Conservation (phyloP, 768 basidiomycete species). For the Lactarius deliciosus region DNA sequence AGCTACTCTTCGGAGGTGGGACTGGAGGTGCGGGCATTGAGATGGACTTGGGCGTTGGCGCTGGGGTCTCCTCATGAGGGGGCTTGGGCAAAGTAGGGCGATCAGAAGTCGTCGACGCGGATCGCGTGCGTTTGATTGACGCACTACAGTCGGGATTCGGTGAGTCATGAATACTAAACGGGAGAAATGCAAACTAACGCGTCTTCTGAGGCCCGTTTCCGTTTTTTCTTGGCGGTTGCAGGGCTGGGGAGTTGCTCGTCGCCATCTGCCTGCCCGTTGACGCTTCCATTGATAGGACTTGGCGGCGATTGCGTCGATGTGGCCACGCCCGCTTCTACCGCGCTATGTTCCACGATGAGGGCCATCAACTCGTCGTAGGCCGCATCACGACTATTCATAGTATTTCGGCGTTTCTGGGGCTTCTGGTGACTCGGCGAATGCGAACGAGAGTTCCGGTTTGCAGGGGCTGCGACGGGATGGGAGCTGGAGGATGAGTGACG, state of each 20-base stretch:
- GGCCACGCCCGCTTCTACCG: conserved; percentile 71
- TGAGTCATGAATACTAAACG: conserved; percentile 23
- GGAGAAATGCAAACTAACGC: conserved; percentile 45
- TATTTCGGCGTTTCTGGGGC: conserved; percentile 85
- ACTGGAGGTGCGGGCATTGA: conserved; percentile 30
- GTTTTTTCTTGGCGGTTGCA: conserved; percentile 56
- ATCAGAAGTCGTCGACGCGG: conserved; percentile 70
- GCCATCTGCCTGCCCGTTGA: conserved; percentile 42
- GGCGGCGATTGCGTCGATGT: conserved; percentile 47
- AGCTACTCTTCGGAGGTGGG: conserved; percentile 30
- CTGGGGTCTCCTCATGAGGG: conserved; percentile 46
- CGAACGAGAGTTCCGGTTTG: conserved; percentile 67
- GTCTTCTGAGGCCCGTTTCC: conserved; percentile 76
- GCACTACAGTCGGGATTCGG: conserved; percentile 36
- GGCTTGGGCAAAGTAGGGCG: conserved; percentile 43
- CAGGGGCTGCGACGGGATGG: conserved; percentile 33
- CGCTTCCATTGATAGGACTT: conserved; percentile 36
- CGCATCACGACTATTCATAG: conserved; percentile 97
- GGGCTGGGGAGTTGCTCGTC: conserved; percentile 50
- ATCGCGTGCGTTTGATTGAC: conserved; percentile 73
- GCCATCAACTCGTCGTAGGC: conserved; percentile 82
- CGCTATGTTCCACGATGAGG: conserved; percentile 60
- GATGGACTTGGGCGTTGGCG: conserved; percentile 29
- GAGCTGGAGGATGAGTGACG: conserved; percentile 53
- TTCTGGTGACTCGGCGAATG: conserved; percentile 66